Percentiles rank a stretch among this genome's conserved stretches.
Conservation (phyloP, 1,139 yeast genomes). For the Candida sanyaensis region DNA sequence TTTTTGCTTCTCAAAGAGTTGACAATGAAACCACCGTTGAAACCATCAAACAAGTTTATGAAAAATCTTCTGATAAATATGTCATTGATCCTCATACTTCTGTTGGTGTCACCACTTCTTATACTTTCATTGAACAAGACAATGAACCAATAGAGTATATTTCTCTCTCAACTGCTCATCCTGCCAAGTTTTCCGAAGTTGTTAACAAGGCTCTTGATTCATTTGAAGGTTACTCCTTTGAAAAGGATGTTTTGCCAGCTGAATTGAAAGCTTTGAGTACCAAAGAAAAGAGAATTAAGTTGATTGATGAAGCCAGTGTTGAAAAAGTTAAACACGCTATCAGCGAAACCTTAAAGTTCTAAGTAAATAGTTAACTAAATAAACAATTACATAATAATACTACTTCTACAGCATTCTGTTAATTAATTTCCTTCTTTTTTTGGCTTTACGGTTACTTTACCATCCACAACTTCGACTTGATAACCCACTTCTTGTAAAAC, state of each 20-base stretch:
- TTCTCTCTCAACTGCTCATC: constrained; percentile 95
- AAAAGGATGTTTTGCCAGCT: constrained; percentile 82
- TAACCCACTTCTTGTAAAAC: constrained; percentile 43
- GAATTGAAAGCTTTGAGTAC: constrained; percentile 74
- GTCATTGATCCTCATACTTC: constrained; percentile 96
- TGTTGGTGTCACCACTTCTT: constrained; percentile 83
- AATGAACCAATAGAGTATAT: constrained; percentile 47
- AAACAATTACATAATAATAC: neutral
- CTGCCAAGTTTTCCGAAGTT: constrained; percentile 97
- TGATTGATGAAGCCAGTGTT: constrained; percentile 73
- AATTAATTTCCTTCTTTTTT: constrained; percentile 6
- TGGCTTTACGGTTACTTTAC: constrained; percentile 29
- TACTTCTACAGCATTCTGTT: neutral
- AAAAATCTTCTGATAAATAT: constrained; percentile 63
- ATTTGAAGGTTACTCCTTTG: constrained; percentile 77
- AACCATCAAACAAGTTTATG: constrained; percentile 74
- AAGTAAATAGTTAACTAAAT: constrained; percentile 3
- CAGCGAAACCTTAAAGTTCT: constrained; percentile 56
- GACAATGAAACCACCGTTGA: constrained; percentile 72
- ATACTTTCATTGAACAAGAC: constrained; percentile 58
- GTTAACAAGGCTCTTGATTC: constrained; percentile 76
- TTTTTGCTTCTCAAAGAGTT: constrained; percentile 80
- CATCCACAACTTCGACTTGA: constrained; percentile 38
- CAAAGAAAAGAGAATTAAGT: constrained; percentile 74
- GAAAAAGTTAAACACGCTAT: constrained; percentile 75